Evolutionary conservation across 2,329 filamentous ascomycete genomes (phyloP).

Genomic region (Hymenoscyphus albidus): DNA sequence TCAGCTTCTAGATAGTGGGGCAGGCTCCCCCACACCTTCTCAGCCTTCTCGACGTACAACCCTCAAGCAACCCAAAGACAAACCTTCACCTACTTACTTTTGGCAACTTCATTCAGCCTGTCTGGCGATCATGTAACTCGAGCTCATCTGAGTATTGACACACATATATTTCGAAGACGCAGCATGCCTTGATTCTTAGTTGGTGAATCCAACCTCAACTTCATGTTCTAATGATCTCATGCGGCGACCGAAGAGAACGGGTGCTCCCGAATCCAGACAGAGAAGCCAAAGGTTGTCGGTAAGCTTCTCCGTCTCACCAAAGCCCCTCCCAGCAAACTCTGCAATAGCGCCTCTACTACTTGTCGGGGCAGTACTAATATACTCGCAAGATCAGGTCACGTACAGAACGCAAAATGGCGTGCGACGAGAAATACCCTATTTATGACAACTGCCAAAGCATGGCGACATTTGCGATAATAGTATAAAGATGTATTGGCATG

Average conservation of each 20-base stretch:
- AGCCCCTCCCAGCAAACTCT: neutral
- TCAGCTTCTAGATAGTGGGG: too few relatives aligned
- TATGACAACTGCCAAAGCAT: constrained; percentile 71
- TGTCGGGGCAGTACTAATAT: neutral
- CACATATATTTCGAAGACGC: neutral
- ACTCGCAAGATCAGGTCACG: constrained; percentile 57
- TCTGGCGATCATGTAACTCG: neutral
- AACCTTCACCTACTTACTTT: neutral
- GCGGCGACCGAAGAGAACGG: constrained; percentile 63
- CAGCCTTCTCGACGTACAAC: neutral
- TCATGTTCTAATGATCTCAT: constrained; percentile 37
- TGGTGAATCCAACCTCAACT: neutral
- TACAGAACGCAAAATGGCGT: constrained; percentile 76
- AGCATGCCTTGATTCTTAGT: neutral
- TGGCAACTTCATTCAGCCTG: neutral
- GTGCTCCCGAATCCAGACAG: constrained; percentile 61
- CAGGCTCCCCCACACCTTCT: neutral
- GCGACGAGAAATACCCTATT: constrained; percentile 70
- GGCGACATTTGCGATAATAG: constrained; percentile 76
- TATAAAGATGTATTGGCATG: constrained; percentile 77
- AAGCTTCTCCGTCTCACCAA: constrained; percentile 28
- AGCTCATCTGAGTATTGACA: neutral
- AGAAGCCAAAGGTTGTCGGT: constrained; percentile 67
- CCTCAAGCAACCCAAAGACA: neutral
- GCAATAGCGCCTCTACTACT: neutral